A percentile compares a stretch with the other conserved stretches of the same genome.
phyloP scores from a whole-genome alignment of 495 filamentous ascomycete species.

The Hypoxylon subgilvum region DNA sequence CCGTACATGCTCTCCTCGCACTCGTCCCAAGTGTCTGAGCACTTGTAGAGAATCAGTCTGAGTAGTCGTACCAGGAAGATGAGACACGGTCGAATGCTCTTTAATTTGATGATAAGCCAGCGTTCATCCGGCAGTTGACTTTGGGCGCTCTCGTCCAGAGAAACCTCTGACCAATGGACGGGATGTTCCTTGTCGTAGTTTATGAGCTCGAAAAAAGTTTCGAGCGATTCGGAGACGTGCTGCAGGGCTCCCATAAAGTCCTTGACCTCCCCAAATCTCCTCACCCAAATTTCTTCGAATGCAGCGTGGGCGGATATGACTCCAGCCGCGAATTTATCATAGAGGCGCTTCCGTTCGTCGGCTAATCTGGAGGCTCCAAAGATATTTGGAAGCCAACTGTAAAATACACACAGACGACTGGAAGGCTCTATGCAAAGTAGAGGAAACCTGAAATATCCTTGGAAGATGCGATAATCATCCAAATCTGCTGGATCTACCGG shows the following conservation, averaged over 20 bases:
- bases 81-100: constrained; percentile 35
- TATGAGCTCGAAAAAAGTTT: constrained; percentile 12
- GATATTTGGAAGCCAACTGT: constrained; percentile 9
- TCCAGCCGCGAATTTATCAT: constrained; percentile 12
- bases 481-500: neutral
- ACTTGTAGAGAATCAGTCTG: constrained; percentile 18
- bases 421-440: constrained; percentile 21
- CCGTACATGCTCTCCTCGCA: constrained; percentile 23
- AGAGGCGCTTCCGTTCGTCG: constrained; percentile 21
- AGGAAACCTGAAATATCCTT: constrained; percentile 15
- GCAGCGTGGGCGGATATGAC: constrained; percentile 26
- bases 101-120: constrained; percentile 36
- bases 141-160: neutral
- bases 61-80: constrained; percentile 29
- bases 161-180: constrained; percentile 38
- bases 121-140: constrained; percentile 17
- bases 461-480: too few relatives aligned
- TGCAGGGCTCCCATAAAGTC: constrained; percentile 13
- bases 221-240: constrained; percentile 19
- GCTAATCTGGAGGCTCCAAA: constrained; percentile 25
- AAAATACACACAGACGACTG: constrained; percentile 18
- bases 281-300: constrained; percentile 2
- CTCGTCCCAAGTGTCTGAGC: constrained; percentile 21
- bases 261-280: constrained; percentile 8
- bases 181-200: constrained; percentile 30